Conservation (phyloP, 768 basidiomycete genomes). For the Russula virescens region DNA sequence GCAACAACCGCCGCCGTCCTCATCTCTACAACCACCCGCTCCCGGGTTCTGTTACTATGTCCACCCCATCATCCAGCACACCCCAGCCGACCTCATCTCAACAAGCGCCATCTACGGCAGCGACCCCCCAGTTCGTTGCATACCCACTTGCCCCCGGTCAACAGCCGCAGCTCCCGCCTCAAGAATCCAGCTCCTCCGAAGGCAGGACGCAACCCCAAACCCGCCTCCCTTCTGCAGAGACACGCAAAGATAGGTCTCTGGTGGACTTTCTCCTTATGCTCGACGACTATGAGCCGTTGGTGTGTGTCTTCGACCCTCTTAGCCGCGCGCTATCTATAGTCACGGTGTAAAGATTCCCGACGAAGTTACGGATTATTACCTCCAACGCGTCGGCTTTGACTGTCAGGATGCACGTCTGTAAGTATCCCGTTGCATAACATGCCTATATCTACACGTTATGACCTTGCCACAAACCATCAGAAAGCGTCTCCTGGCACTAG, state of each 20-base stretch:
- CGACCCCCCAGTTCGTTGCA: conserved; percentile 21
- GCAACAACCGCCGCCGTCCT: too few relatives aligned
- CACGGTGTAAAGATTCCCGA: conserved; percentile 71
- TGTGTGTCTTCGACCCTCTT: conserved; percentile 34
- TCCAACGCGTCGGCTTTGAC: conserved; percentile 93
- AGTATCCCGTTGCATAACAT: conserved; percentile 27
- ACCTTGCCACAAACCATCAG: conserved; percentile 36
- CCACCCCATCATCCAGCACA: conserved; percentile 20
- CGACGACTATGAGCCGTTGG: conserved; percentile 94
- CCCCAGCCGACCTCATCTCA: conserved; percentile 19
- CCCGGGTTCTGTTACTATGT: conserved; percentile 10
- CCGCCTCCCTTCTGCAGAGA: conserved; percentile 71
- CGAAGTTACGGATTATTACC: conserved; percentile 96
- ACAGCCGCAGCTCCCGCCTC: conserved; percentile 25
- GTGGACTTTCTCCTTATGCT: conserved; percentile 94
- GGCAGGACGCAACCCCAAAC: conserved; percentile 38
- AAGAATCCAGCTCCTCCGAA: conserved; percentile 16
- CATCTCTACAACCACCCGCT: background rate
- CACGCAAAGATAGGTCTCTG: conserved; percentile 81
- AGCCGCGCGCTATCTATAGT: background rate
- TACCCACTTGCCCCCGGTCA: conserved; percentile 24
- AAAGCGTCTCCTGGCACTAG: conserved; percentile 89
- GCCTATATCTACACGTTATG: background rate
- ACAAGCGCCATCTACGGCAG: conserved; percentile 22
- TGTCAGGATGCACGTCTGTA: conserved; percentile 91